Percentiles rank a stretch among this genome's conserved stretches.
Evolutionary conservation across 2,329 filamentous ascomycete genomes (phyloP).

Genomic region (Xylariaceae sp.): DNA sequence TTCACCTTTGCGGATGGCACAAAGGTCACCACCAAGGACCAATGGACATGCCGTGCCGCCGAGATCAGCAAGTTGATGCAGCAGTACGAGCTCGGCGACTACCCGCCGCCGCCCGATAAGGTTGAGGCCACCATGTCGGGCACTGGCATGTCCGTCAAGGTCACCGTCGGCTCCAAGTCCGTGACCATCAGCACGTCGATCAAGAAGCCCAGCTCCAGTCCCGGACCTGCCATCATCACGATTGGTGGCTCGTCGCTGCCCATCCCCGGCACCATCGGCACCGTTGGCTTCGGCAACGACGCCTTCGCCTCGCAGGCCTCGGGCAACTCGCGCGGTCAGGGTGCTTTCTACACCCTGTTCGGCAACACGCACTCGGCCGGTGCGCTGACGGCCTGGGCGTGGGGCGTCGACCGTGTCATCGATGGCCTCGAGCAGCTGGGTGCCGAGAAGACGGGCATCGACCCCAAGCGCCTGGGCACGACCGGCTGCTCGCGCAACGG

Average conservation of each 20-base stretch:
- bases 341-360: constrained; percentile 57
- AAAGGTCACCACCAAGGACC: constrained; percentile 39
- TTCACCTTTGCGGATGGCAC: constrained; percentile 41
- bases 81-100: constrained; percentile 47
- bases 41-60: constrained; percentile 44
- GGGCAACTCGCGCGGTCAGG: constrained; percentile 46
- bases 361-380: constrained; percentile 51
- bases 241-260: constrained; percentile 52
- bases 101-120: constrained; percentile 41
- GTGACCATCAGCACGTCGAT: constrained; percentile 42
- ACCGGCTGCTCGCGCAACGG: constrained; percentile 63
- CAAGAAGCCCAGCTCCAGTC: constrained; percentile 39
- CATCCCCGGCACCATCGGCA: constrained; percentile 49
- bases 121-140: constrained; percentile 42
- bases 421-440: constrained; percentile 53
- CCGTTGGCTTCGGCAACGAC: constrained; percentile 56
- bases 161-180: constrained; percentile 39
- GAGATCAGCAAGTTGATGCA: constrained; percentile 46
- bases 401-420: constrained; percentile 57
- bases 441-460: constrained; percentile 41
- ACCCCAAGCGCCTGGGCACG: constrained; percentile 46
- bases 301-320: constrained; percentile 48
- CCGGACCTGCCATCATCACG: constrained; percentile 54
- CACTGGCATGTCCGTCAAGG: constrained; percentile 38
- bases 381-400: constrained; percentile 59